phyloP scores from a whole-genome alignment of 108 stramenopile genomes.

The Nitzschia sp. region DNA sequence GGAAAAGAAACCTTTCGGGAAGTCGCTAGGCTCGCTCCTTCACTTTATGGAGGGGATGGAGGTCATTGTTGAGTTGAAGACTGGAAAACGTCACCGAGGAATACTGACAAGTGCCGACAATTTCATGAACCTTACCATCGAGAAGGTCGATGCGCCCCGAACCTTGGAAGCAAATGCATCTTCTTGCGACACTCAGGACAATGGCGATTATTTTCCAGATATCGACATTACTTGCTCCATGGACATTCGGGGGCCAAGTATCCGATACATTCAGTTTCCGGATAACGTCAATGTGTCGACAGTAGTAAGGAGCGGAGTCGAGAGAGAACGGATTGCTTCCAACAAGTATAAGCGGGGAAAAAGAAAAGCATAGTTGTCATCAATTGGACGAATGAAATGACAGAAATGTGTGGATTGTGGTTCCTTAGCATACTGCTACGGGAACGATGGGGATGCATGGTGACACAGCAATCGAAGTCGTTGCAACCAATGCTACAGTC shows the following conservation, averaged over 20 bases:
- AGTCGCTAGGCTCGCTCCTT: conserved; percentile 46
- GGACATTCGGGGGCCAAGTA: conserved; percentile 66
- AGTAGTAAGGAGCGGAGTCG: conserved; percentile 43
- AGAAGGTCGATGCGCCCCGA: conserved; percentile 4
- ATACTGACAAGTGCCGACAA: conserved; percentile 55
- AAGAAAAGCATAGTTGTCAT: conserved; percentile 33
- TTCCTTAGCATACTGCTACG: too few relatives aligned
- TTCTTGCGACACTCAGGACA: neutral
- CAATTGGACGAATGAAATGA: neutral
- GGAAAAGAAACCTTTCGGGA: conserved; percentile 2
- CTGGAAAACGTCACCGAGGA: conserved; percentile 57
- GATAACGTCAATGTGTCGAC: conserved; percentile 50
- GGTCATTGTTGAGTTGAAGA: conserved; percentile 73
- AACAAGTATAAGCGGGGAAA: conserved; percentile 64
- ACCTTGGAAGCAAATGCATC: neutral
- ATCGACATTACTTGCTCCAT: conserved; percentile 24
- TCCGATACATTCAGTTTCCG: conserved; percentile 83
- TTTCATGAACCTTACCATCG: conserved; percentile 68
- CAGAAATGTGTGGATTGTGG: neutral
- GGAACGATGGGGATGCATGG: too few relatives aligned
- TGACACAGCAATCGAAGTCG: too few relatives aligned
- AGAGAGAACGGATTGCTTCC: conserved; percentile 57
- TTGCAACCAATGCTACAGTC: too few relatives aligned
- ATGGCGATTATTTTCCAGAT: neutral
- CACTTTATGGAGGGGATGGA: conserved; percentile 61